These are phyloP conservation scores for Apiotrichum brassicae DNA, from an alignment of 1,284 basidiomycete genomes.

Conservation along the genomic window DNA sequence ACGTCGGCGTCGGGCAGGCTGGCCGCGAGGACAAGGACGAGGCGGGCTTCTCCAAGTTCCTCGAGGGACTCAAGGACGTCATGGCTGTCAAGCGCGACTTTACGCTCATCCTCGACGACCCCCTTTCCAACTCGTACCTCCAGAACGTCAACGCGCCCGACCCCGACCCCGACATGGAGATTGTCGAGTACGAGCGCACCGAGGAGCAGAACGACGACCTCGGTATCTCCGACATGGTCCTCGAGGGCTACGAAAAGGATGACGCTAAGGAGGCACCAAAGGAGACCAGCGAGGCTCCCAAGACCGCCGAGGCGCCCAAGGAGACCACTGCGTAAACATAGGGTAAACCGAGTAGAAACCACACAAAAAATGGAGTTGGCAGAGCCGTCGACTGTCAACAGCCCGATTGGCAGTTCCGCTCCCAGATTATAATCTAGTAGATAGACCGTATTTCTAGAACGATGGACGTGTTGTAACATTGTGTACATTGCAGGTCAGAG, in stretches of 20 bases:
- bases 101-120: slow-evolving; percentile 92
- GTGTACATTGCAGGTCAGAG: too few species aligned
- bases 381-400: too few species aligned
- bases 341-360: too few species aligned
- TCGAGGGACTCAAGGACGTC: slow-evolving; percentile 70
- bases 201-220: slow-evolving; percentile 93
- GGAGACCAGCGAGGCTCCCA: too few species aligned
- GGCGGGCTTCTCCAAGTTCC: slow-evolving; percentile 64
- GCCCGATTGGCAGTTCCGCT: too few species aligned
- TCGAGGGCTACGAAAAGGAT: slow-evolving; percentile 61
- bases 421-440: too few species aligned
- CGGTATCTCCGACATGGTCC: slow-evolving; percentile 92
- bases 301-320: background rate
- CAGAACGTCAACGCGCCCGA: slow-evolving; percentile 93
- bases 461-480: too few species aligned
- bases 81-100: slow-evolving; percentile 71
- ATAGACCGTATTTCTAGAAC: too few species aligned
- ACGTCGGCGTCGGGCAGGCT: slow-evolving; percentile 33
- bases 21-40: slow-evolving; percentile 48
- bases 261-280: too few species aligned
- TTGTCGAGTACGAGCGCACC: slow-evolving; percentile 74
- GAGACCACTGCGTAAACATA: background rate
- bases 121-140: slow-evolving; percentile 89
- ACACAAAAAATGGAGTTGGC: too few species aligned
- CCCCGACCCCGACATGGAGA: slow-evolving; percentile 81